phyloP scores from a whole-genome alignment of 1,284 basidiomycete genomes.

The Cerrena zonata region DNA sequence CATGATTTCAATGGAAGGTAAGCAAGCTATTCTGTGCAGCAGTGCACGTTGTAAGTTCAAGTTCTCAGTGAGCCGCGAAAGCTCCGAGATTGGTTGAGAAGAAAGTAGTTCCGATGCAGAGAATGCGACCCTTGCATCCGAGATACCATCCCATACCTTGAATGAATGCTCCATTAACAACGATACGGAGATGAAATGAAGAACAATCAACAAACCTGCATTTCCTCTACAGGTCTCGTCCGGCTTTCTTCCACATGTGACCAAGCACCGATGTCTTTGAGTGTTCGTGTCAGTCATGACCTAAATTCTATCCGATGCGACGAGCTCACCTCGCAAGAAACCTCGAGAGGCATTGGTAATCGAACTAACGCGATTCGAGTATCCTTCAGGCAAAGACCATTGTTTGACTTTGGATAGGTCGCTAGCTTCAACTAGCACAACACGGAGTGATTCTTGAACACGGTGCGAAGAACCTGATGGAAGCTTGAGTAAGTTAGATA shows the following conservation, averaged over 20 bases:
- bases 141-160: slow-evolving; percentile 87
- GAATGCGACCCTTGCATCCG: slow-evolving; percentile 75
- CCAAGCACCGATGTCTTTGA: slow-evolving; percentile 79
- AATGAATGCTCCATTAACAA: background rate
- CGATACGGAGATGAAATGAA: background rate
- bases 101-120: slow-evolving; percentile 46
- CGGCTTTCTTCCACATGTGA: slow-evolving; percentile 65
- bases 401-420: slow-evolving; percentile 63
- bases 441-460: slow-evolving; percentile 44
- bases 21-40: slow-evolving; percentile 47
- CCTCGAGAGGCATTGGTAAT: slow-evolving; percentile 78
- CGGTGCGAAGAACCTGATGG: slow-evolving; percentile 47
- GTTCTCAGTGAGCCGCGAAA: slow-evolving; percentile 85
- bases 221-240: slow-evolving; percentile 72
- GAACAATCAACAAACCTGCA: slow-evolving; percentile 56
- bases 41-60: slow-evolving; percentile 84
- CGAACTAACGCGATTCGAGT: slow-evolving; percentile 86
- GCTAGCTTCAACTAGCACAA: slow-evolving; percentile 77
- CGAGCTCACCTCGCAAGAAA: slow-evolving; percentile 65
- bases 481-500: slow-evolving; percentile 1
- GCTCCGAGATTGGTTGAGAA: slow-evolving; percentile 22
- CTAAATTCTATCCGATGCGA: slow-evolving; percentile 1
- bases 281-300: slow-evolving; percentile 2
- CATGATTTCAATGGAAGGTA: slow-evolving; percentile 46
- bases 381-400: slow-evolving; percentile 63